Percentiles rank a stretch among this genome's conserved stretches.
Conservation (phyloP, 495 filamentous ascomycete species). For the Parathielavia hyrcaniae region DNA sequence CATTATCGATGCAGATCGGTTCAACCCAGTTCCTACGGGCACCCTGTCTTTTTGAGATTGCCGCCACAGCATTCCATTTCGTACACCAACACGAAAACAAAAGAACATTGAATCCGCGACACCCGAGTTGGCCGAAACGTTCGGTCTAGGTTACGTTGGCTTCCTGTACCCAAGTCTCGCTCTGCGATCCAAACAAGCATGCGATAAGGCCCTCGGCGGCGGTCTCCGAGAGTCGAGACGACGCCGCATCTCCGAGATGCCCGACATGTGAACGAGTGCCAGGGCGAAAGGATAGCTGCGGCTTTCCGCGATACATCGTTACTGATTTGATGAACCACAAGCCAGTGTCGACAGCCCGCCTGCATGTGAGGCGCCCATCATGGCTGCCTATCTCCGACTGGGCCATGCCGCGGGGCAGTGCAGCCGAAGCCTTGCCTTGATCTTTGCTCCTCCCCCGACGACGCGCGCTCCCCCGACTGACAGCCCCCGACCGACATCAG, state of each 20-base stretch:
- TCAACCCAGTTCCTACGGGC: too few relatives aligned
- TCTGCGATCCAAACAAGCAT: too few relatives aligned
- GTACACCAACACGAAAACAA: too few relatives aligned
- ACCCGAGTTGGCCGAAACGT: too few relatives aligned
- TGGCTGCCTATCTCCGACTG: neutral
- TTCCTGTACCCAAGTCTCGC: neutral
- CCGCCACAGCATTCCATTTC: too few relatives aligned
- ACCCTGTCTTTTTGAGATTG: too few relatives aligned
- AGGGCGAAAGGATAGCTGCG: neutral
- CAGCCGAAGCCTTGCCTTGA: neutral
- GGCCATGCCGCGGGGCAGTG: neutral
- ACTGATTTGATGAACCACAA: neutral
- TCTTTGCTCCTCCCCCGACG: too few relatives aligned
- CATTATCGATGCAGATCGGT: neutral
- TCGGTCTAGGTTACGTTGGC: neutral
- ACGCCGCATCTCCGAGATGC: too few relatives aligned
- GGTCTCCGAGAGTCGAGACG: too few relatives aligned
- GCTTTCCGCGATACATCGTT: neutral
- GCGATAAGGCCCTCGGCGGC: too few relatives aligned
- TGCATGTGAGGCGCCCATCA: neutral
- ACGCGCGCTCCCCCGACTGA: neutral
- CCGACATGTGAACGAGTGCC: neutral
- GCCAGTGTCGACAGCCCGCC: neutral
- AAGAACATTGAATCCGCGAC: too few relatives aligned
- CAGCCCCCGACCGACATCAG: too few relatives aligned